Base-by-base conservation (phyloP, 2,329 filamentous ascomycete genomes). In the Lachnellula occidentalis region DNA sequence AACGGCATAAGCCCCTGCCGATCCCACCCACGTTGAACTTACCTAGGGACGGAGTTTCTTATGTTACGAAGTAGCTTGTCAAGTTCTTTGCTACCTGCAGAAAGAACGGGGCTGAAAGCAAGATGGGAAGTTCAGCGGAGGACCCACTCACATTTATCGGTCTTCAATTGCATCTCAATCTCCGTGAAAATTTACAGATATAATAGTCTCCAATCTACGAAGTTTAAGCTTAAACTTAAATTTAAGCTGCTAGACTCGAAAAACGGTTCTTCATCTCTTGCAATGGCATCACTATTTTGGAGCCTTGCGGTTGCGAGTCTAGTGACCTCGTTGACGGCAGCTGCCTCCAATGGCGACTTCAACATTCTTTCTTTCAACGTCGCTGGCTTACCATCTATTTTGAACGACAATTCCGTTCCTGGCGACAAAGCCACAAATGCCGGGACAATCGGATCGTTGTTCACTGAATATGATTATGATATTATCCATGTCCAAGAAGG, bases 401-500 rank as follows among this genome's bases (percentile, higher is more conserved):
- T 87, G 46, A 80, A 86, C 57, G 68, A 66, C 62, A 87, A 86
- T 65, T 81, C 77, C 4, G 77, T 85, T 2, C 76, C 80, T 2
- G 83, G 84, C 21, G 78, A 85, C 67, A 86, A 86, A 70, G 70
- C 72, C 0, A 74, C 73, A 6, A 86, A 86, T 67, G 74, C 82
- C 1, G 71, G 71, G 9, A 67, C 70, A 27, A 85, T 87, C 48
- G 84, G 84, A 0, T 65, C 73, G 4, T 73, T 78, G 50, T 81
- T 87, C 61, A 71, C 78, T 5, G 59, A 79, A 63, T 78, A 83
- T 55, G 75, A 70, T 53, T 84, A 81, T 69, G 81, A 84, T 60
- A 70, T 87, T 27, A 81, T 87, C 65, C 76, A 88, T 59, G 72
- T 85, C 14, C 85, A 88, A 66, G 85, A 87, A 73, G 77, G 42